phyloP scores from a whole-genome alignment of 108 stramenopile genomes.

The Skeletonema costatum region DNA sequence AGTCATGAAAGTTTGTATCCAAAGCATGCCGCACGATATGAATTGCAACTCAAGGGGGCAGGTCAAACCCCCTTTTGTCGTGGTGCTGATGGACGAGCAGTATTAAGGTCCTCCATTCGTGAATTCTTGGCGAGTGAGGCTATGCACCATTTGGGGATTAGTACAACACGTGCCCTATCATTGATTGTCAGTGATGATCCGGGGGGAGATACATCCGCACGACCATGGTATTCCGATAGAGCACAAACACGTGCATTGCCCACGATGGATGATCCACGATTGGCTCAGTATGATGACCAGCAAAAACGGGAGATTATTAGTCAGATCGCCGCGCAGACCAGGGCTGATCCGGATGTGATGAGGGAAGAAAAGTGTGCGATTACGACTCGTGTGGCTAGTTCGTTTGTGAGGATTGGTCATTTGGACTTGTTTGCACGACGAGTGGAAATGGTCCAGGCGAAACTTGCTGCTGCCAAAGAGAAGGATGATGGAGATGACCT shows the following conservation, averaged over 20 bases:
- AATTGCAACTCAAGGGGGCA: conserved; percentile 97
- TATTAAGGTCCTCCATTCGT: conserved; percentile 90
- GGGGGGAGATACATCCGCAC: conserved; percentile 50
- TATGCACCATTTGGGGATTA: conserved; percentile 92
- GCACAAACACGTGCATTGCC: conserved; percentile 40
- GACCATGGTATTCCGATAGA: conserved; percentile 79
- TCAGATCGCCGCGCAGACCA: conserved; percentile 56
- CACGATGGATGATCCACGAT: conserved; percentile 68
- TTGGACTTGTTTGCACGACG: conserved; percentile 82
- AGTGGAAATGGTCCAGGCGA: conserved; percentile 28
- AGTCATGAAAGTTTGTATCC: conserved; percentile 16
- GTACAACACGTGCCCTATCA: conserved; percentile 88
- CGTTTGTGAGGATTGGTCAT: conserved; percentile 88
- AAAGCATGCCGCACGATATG: conserved; percentile 49
- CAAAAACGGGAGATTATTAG: conserved; percentile 65
- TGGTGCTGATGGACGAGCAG: conserved; percentile 95
- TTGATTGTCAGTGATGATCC: conserved; percentile 62
- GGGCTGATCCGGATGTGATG: conserved; percentile 80
- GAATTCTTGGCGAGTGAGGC: conserved; percentile 96
- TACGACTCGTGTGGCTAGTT: conserved; percentile 77
- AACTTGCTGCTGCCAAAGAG: conserved; percentile 1
- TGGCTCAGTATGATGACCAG: conserved; percentile 60
- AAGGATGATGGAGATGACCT: conserved; percentile 2
- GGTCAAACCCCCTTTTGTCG: conserved; percentile 96
- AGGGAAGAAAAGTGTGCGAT: conserved; percentile 86